Conservation (phyloP, 2,329 filamentous ascomycete species). For the Paraphaeosphaeria minitans region DNA sequence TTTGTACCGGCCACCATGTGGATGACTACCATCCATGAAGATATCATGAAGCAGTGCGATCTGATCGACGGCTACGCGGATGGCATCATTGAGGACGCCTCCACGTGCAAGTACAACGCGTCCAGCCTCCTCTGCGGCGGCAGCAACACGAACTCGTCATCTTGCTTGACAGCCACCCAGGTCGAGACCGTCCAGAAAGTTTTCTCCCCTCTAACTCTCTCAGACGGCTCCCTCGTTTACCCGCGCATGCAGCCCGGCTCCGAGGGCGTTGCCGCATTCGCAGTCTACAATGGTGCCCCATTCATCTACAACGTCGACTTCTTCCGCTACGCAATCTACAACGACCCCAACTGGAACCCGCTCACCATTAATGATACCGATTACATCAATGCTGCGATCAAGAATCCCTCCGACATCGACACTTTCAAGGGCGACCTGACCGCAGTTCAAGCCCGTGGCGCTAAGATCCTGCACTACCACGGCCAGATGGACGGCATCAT, state of each 20-base stretch:
- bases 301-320: constrained; percentile 55
- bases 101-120: constrained; percentile 52
- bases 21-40: constrained; percentile 44
- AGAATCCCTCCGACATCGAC: constrained; percentile 47
- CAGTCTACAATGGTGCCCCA: constrained; percentile 48
- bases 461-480: constrained; percentile 56
- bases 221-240: constrained; percentile 54
- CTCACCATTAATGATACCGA: constrained; percentile 47
- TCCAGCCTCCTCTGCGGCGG: constrained; percentile 46
- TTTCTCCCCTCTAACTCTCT: constrained; percentile 50
- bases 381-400: constrained; percentile 44
- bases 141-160: constrained; percentile 36
- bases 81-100: constrained; percentile 55
- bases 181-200: constrained; percentile 51
- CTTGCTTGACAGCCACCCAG: constrained; percentile 54
- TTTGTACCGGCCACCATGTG: constrained; percentile 50
- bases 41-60: constrained; percentile 58
- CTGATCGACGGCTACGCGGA: constrained; percentile 55
- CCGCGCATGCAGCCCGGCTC: constrained; percentile 58
- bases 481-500: constrained; percentile 54
- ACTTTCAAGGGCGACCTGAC: constrained; percentile 51
- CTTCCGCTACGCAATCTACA: constrained; percentile 57
- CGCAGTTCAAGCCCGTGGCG: constrained; percentile 45
- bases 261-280: constrained; percentile 46
- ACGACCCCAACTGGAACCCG: constrained; percentile 52